phyloP scores from a whole-genome alignment of 805 yeast species.

The Candida nanaspora region DNA sequence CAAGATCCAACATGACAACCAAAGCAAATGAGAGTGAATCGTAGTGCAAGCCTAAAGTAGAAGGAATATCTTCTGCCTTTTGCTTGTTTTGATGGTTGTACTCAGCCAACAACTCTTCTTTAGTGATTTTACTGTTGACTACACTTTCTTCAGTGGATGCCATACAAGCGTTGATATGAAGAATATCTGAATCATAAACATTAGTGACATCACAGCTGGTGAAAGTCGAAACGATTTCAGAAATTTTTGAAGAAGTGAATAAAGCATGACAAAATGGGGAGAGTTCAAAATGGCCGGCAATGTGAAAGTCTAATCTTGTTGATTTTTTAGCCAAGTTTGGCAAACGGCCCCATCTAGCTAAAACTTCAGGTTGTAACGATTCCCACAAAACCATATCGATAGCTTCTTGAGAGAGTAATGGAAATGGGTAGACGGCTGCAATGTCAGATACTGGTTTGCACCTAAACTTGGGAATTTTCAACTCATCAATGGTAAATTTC shows the following conservation, averaged over 20 bases:
- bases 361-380: conserved; percentile 34
- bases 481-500: conserved; percentile 29
- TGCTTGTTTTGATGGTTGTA: conserved; percentile 10
- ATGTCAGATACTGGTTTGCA: conserved; percentile 24
- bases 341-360: conserved; percentile 35
- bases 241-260: conserved; percentile 43
- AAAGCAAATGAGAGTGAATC: conserved; percentile 42
- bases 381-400: conserved; percentile 48
- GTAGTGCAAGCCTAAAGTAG: conserved; percentile 40
- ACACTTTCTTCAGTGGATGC: conserved; percentile 18
- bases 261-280: conserved; percentile 42
- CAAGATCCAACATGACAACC: conserved; percentile 41
- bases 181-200: conserved; percentile 45
- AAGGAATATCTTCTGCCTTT: conserved; percentile 32
- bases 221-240: conserved; percentile 39
- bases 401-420: conserved; percentile 52
- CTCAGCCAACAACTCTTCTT: conserved; percentile 10
- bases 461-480: conserved; percentile 26
- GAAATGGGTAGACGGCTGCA: conserved; percentile 50
- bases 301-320: conserved; percentile 33
- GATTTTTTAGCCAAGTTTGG: conserved; percentile 23
- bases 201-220: conserved; percentile 41
- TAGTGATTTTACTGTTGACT: conserved; percentile 5
- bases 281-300: conserved; percentile 39
- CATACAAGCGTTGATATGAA: conserved; percentile 40